phyloP scores from a whole-genome alignment of 2,329 filamentous ascomycete genomes.

The Conoideocrella luteorostrata region DNA sequence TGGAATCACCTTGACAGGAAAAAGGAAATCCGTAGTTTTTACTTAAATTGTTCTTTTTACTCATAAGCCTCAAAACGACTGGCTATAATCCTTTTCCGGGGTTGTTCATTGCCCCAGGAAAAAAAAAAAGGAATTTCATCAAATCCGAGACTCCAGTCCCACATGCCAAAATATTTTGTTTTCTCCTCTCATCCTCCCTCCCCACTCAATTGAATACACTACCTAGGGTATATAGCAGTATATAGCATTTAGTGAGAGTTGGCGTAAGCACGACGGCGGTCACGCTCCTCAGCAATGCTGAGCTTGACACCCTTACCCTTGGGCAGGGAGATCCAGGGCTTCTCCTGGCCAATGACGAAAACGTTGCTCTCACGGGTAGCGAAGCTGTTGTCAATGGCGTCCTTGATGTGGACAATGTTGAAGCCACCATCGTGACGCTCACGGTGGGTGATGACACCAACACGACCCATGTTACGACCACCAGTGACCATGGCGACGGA shows the following conservation, averaged over 20 bases:
- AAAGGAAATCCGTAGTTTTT: slow-evolving; percentile 5
- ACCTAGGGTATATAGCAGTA: slow-evolving; percentile 1
- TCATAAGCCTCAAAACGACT: slow-evolving; percentile 27
- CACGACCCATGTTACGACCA: slow-evolving; percentile 99
- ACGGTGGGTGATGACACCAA: slow-evolving; percentile 99
- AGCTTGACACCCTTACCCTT: slow-evolving; percentile 99
- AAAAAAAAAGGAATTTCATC: slow-evolving; percentile 27
- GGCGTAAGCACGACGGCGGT: slow-evolving; percentile 75
- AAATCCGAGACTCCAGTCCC: slow-evolving; percentile 35
- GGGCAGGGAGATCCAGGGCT: slow-evolving; percentile 98
- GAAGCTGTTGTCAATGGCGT: slow-evolving; percentile 99
- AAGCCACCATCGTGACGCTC: slow-evolving; percentile 99
- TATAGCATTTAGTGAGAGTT: slow-evolving; percentile 41
- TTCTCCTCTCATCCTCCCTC: slow-evolving; percentile 16
- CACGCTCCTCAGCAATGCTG: slow-evolving; percentile 97
- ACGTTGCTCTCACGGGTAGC: slow-evolving; percentile 99
- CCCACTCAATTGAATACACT: slow-evolving; percentile 12
- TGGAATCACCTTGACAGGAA: slow-evolving; percentile 3
- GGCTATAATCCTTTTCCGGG: slow-evolving; percentile 23
- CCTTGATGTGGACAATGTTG: slow-evolving; percentile 99
- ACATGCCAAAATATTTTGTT: slow-evolving; percentile 22
- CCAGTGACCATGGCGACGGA: slow-evolving; percentile 97
- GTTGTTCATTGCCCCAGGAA: slow-evolving; percentile 21
- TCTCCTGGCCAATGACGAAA: slow-evolving; percentile 97
- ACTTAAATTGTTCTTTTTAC: slow-evolving; percentile 25